Evolutionary conservation across 768 basidiomycete species (phyloP), one percentile per base, ranked within the genome.

Genomic region (Suillus subaureus): DNA sequence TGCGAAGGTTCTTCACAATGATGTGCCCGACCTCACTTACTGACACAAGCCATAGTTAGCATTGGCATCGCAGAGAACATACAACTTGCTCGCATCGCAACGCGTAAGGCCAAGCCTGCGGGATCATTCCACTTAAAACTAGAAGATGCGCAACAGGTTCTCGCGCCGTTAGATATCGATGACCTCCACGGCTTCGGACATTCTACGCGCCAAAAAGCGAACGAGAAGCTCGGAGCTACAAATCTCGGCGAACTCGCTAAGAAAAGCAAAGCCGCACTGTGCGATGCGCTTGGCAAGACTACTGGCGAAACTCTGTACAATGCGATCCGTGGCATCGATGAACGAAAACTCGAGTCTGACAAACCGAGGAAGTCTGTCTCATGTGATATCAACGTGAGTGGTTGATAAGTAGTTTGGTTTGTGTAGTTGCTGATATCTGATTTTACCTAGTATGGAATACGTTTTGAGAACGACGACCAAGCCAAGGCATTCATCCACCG

Each of bases 31-130:
- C 42, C 40, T 9, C 12, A 33, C 35, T 11, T 40, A 45, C 31
- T 69, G 31, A 64, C 43, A 40, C 51, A n/a, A 37, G 2, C 7
- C 3, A 7, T 61, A 96, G 96, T 95, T 7, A 96, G 93, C 74
- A 92, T 99, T 57, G 97, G 97, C 13, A 91, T 97, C 61, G 85
- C 93, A 0, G 87, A 93, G 67, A 99, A 98, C 77, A 91, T 97
- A 69, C 87, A 97, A 55, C 87, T 99, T 6, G 94, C 97, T 1
- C 92, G 96, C 21, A 83, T 99, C 8, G 97, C 97, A 3, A 96
- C 95, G 0, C 87, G 93, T 9, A 84, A 82, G 6, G 97, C 97
- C 6, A 99, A 99, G 73, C 97, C 97, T 0, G 96, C 91, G 0
- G 90, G 90, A 2, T 88, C 93, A 0, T 93, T 85, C 72, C 94